Evolutionary conservation across 129 eudicot species (phyloP).

Genomic region (Flaveria ramosissima): DNA sequence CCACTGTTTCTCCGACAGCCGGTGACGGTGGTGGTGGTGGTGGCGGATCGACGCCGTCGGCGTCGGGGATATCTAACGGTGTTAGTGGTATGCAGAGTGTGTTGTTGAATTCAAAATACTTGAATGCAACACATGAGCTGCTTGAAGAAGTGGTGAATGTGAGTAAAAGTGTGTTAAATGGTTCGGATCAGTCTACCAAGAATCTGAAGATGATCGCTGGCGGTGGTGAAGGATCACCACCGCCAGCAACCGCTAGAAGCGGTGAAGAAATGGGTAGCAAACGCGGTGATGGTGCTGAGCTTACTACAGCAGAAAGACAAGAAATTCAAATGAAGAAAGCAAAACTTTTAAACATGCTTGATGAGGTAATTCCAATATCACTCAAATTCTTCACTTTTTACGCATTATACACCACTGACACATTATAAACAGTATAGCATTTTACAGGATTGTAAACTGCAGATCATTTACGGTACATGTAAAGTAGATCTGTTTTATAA

Average conservation of each 20-base stretch:
- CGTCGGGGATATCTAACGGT: slow-evolving; percentile 52
- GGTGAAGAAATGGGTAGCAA: slow-evolving; percentile 48
- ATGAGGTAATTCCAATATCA: slow-evolving; percentile 50
- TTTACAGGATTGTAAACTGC: too few species aligned
- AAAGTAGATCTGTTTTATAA: too few species aligned
- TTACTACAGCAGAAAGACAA: slow-evolving; percentile 61
- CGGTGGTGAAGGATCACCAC: slow-evolving; percentile 39
- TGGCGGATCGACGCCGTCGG: slow-evolving; percentile 50
- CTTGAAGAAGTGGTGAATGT: slow-evolving; percentile 88
- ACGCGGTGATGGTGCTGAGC: slow-evolving; percentile 44
- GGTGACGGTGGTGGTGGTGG: slow-evolving; percentile 27
- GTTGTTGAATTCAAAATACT: slow-evolving; percentile 71
- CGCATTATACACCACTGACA: too few species aligned
- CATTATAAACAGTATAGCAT: too few species aligned
- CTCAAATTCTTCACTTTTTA: not conserved
- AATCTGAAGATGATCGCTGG: slow-evolving; percentile 19
- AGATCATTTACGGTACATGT: too few species aligned
- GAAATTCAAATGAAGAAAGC: slow-evolving; percentile 90
- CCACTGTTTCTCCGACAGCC: slow-evolving; percentile 33
- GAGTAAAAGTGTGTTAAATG: slow-evolving; percentile 48
- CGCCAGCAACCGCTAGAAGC: slow-evolving; percentile 30
- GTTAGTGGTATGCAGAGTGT: slow-evolving; percentile 52
- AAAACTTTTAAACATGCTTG: slow-evolving; percentile 78
- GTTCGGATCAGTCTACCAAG: slow-evolving; percentile 31
- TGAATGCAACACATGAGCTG: slow-evolving; percentile 84